These are phyloP conservation scores for Marvania coccoides DNA, from an alignment of 139 green algal species.

Conservation along the genomic window DNA sequence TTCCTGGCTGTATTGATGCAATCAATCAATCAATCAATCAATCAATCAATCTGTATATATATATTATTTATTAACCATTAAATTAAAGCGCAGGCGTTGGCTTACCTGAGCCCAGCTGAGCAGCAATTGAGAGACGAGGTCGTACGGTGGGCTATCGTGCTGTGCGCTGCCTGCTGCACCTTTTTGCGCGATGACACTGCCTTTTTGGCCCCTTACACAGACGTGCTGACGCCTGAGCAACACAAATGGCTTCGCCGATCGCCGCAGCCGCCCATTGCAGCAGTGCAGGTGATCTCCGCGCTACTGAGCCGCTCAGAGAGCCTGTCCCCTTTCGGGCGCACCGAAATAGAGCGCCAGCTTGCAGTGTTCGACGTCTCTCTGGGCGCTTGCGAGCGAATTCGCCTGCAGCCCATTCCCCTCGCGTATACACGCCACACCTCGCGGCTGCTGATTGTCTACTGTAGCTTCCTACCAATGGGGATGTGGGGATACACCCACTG, in stretches of 20 bases:
- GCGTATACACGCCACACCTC: slow-evolving; percentile 45
- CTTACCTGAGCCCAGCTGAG: no score
- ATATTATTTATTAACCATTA: no score
- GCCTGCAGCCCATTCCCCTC: slow-evolving; percentile 4
- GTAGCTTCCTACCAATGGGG: slow-evolving; percentile 54
- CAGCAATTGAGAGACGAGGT: background rate
- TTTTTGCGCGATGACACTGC: slow-evolving; percentile 5
- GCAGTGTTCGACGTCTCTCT: slow-evolving; percentile 2
- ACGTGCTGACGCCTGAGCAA: slow-evolving; percentile 5
- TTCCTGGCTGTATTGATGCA: no score
- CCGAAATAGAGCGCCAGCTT: slow-evolving; percentile 7
- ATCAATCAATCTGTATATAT: no score
- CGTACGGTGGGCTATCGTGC: background rate
- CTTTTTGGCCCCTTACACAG: background rate
- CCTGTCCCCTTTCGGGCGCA: slow-evolving; percentile 22
- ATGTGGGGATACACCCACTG: slow-evolving; percentile 1
- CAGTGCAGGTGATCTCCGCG: background rate
- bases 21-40: no score
- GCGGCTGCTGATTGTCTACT: slow-evolving; percentile 67
- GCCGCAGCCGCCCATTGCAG: slow-evolving; percentile 16
- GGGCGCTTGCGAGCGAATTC: slow-evolving; percentile 17
- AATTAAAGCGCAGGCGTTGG: no score
- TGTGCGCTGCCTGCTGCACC: slow-evolving; percentile 10
- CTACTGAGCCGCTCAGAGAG: slow-evolving; percentile 47
- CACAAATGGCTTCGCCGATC: background rate